phyloP scores from a whole-genome alignment of 2,329 filamentous ascomycete genomes.

The Mycosphaerelloides madeirae region DNA sequence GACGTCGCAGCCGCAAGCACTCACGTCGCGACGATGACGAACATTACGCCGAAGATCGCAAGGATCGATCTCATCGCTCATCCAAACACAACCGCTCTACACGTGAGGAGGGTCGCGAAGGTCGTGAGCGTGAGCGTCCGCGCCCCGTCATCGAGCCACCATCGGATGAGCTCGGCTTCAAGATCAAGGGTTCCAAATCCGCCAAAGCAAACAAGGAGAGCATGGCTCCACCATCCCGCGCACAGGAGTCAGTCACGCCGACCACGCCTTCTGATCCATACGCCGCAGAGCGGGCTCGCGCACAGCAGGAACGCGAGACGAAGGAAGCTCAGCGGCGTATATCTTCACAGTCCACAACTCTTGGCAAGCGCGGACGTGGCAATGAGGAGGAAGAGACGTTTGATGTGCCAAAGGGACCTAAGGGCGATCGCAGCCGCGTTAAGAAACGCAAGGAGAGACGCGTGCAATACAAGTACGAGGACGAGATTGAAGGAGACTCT shows the following conservation, averaged over 20 bases:
- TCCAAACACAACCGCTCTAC: constrained; percentile 41
- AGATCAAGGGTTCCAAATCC: constrained; percentile 41
- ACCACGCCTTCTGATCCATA: constrained; percentile 28
- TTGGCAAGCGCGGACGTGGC: constrained; percentile 32
- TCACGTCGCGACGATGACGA: constrained; percentile 48
- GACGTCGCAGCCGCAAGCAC: constrained; percentile 33
- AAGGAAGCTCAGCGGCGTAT: constrained; percentile 62
- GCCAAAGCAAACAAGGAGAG: constrained; percentile 18
- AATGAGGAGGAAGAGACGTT: constrained; percentile 21
- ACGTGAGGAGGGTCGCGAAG: constrained; percentile 29
- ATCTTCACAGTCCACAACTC: constrained; percentile 38
- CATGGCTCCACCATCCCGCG: constrained; percentile 24
- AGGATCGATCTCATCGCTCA: constrained; percentile 37
- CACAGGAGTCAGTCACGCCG: constrained; percentile 13
- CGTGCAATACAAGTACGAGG: constrained; percentile 47
- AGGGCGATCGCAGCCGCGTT: constrained; percentile 43
- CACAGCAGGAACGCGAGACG: constrained; percentile 47
- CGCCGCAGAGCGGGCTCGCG: constrained; percentile 30
- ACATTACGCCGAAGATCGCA: constrained; percentile 42
- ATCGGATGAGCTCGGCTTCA: constrained; percentile 43
- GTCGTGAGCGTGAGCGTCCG: constrained; percentile 19
- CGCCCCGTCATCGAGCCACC: constrained; percentile 22
- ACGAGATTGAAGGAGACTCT: constrained; percentile 11
- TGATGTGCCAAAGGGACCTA: constrained; percentile 43
- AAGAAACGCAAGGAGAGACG: constrained; percentile 46